Evolutionary conservation across 306 rosid genomes (phyloP).

Genomic region (Leucaena leucocephala): DNA sequence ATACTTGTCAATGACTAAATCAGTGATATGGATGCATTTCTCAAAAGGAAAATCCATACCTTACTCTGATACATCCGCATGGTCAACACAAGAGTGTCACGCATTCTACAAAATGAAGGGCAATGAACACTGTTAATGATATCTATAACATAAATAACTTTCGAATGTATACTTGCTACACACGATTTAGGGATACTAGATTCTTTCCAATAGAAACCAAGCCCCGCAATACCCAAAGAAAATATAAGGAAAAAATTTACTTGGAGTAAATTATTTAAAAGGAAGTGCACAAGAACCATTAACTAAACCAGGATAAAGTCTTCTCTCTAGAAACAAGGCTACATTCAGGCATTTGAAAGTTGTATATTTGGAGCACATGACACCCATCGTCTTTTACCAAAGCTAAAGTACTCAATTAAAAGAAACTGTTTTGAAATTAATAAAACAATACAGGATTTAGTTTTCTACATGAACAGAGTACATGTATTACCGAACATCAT

Average conservation of each 20-base stretch:
- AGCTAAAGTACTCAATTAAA: background rate
- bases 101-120: conserved; percentile 60
- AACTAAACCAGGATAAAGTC: conserved; percentile 17
- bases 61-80: conserved; percentile 90
- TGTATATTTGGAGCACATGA: conserved; percentile 9
- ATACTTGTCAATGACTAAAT: conserved; percentile 6
- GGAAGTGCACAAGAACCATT: background rate
- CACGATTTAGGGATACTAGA: background rate
- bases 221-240: conserved; percentile 16
- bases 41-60: conserved; percentile 52
- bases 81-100: conserved; percentile 88
- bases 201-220: conserved; percentile 5
- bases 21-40: conserved; percentile 6
- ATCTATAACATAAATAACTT: conserved; percentile 22
- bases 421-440: background rate
- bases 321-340: background rate
- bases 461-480: conserved; percentile 22
- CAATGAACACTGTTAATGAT: conserved; percentile 31
- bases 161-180: no score
- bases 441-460: background rate
- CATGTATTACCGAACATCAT: conserved; percentile 63
- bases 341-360: conserved; percentile 7
- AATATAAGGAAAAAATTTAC: background rate
- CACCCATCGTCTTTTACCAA: conserved; percentile 1
- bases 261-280: background rate